phyloP scores from a whole-genome alignment of 768 basidiomycete species.

The Hysterangium stoloniferum region DNA sequence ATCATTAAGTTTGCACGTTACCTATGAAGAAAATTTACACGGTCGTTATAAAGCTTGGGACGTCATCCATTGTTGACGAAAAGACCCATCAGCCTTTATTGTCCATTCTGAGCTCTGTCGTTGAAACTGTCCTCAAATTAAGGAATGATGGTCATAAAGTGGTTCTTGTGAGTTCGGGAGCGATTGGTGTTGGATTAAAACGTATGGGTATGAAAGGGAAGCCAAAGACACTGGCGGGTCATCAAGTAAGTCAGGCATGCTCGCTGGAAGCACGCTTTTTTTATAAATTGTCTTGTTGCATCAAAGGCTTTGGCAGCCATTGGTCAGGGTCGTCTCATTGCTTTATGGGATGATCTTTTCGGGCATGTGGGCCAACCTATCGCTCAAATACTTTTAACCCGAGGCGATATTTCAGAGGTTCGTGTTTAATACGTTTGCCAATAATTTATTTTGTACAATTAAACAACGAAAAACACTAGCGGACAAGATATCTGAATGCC shows the following conservation, averaged over 20 bases:
- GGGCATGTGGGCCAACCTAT: constrained; percentile 91
- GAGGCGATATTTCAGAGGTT: constrained; percentile 97
- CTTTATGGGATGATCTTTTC: constrained; percentile 95
- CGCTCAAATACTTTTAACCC: constrained; percentile 87
- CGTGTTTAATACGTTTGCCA: constrained; percentile 20
- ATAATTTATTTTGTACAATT: neutral
- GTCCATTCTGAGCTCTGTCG: constrained; percentile 83
- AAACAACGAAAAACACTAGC: constrained; percentile 36
- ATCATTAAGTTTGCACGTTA: too few relatives aligned
- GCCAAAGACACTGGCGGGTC: constrained; percentile 81
- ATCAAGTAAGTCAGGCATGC: constrained; percentile 66
- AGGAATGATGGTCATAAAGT: constrained; percentile 83
- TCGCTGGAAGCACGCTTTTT: neutral
- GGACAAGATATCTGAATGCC: constrained; percentile 93
- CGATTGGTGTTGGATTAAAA: constrained; percentile 93
- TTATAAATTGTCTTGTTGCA: too few relatives aligned
- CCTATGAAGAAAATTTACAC: constrained; percentile 35
- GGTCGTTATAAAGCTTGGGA: constrained; percentile 86
- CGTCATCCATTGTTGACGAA: constrained; percentile 95
- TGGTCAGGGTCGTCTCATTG: constrained; percentile 93
- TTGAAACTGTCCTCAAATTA: constrained; percentile 81
- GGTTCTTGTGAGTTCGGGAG: constrained; percentile 92
- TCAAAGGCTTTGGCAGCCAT: constrained; percentile 88
- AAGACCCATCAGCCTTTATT: constrained; percentile 87
- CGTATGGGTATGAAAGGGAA: constrained; percentile 77